Evolutionary conservation across 805 yeast species (phyloP), one percentile per base, ranked within the genome.

Genomic region (Ogataea ganodermae): DNA sequence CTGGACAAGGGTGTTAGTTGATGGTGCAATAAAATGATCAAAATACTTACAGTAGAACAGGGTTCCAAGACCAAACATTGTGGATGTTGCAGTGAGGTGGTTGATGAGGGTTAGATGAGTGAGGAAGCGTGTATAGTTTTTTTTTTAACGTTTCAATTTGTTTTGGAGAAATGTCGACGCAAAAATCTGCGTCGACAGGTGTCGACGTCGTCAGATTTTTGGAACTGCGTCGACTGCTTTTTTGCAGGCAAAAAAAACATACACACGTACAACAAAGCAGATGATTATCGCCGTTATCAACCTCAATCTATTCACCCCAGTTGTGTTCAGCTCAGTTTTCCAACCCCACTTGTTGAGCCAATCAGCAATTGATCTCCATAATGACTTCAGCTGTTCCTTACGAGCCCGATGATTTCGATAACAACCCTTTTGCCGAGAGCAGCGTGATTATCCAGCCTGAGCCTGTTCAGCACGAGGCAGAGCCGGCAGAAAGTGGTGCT

Each of bases 351-450:
- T 10, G 17, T 22, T 5, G 22, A 17, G 36, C 22, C 6, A 9
- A 17, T 5, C 14, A 18, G 36, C 23, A 27, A 35, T 22, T 21
- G 18, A 22, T n/a, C 12, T n/a, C 6, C 22, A n/a, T 20, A 26
- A 68, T 68, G 73, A 56, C 70, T 7, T 65, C 71, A 26, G 68
- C 72, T 13, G 63, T 65, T 10, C 69, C 72, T 4, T 69, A 69
- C 28, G 73, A 69, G 45, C 73, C 72, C 1, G 84, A 80, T 46
- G 83, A 78, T 49, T 74, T 78, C 50, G 84, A 79, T 50, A 76
- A 79, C 63, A 81, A 81, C 52, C 86, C 86, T 2, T 81, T 81
- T 64, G 80, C 83, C 2, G 81, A 76, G 49, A 78, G 61, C 55
- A 61, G 60, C 50, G 57, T 56, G 44, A 48, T 60, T 13, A 47